phyloP scores from a whole-genome alignment of 768 basidiomycete species.

The Mycena belliarum region DNA sequence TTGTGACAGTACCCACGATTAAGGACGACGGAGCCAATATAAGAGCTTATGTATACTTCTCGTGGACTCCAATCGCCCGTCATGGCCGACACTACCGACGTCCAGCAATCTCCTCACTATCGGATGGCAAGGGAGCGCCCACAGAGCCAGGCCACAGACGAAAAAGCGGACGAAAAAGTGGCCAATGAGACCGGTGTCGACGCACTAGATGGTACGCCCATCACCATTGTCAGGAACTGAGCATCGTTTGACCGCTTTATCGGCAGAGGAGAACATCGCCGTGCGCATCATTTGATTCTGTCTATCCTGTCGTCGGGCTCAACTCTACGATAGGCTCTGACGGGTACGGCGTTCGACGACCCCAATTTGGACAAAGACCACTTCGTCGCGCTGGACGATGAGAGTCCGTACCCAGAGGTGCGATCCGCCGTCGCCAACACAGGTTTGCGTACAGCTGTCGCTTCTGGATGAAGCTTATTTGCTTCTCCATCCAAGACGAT shows the following conservation, averaged over 20 bases:
- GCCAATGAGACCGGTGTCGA: slow-evolving; percentile 21
- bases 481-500: slow-evolving; percentile 66
- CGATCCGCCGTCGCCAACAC: slow-evolving; percentile 64
- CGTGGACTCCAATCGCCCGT: background rate
- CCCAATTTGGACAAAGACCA: slow-evolving; percentile 46
- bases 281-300: slow-evolving; percentile 19
- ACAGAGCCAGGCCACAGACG: slow-evolving; percentile 20
- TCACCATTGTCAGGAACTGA: background rate
- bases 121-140: slow-evolving; percentile 21
- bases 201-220: slow-evolving; percentile 28
- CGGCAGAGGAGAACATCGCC: slow-evolving; percentile 31
- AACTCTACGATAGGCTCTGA: slow-evolving; percentile 28
- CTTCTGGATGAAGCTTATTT: slow-evolving; percentile 51
- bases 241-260: background rate
- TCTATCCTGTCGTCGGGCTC: background rate
- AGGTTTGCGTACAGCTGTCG: background rate
- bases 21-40: slow-evolving; percentile 3
- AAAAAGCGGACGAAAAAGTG: slow-evolving; percentile 27
- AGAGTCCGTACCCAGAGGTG: slow-evolving; percentile 80
- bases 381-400: slow-evolving; percentile 49
- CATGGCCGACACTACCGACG: slow-evolving; percentile 17
- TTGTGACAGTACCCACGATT: background rate
- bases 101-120: slow-evolving; percentile 27
- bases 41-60: background rate
- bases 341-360: slow-evolving; percentile 43